Percentiles rank a stretch among this genome's conserved stretches.
Conservation (phyloP, 2,329 filamentous ascomycete genomes). For the Knufia petricola region DNA sequence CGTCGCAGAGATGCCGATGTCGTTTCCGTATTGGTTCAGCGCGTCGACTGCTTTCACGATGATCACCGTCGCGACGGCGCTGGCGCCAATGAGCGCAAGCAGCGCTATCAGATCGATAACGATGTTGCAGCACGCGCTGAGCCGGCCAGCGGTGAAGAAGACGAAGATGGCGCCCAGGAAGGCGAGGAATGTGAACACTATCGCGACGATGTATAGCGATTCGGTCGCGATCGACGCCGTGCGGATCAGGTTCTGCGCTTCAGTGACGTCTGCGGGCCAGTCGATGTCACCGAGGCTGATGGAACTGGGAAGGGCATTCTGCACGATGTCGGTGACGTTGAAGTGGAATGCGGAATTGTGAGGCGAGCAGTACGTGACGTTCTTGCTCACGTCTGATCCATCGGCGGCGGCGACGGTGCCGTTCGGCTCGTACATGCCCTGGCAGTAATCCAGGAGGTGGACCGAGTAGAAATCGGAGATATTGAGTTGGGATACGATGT, state of each 20-base stretch:
- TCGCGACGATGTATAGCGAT: constrained; percentile 50
- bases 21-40: constrained; percentile 45
- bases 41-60: constrained; percentile 43
- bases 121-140: constrained; percentile 4
- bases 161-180: constrained; percentile 38
- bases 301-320: constrained; percentile 39
- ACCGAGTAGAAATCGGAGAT: constrained; percentile 53
- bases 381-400: constrained; percentile 34
- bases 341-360: constrained; percentile 47
- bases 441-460: constrained; percentile 53
- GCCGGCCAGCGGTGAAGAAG: constrained; percentile 7
- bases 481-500: constrained; percentile 40
- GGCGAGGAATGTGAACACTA: constrained; percentile 42
- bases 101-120: constrained; percentile 35
- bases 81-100: constrained; percentile 57
- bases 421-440: constrained; percentile 32
- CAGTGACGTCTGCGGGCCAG: constrained; percentile 48
- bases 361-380: constrained; percentile 48
- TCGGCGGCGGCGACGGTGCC: constrained; percentile 14
- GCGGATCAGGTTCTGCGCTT: constrained; percentile 43
- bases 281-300: constrained; percentile 44
- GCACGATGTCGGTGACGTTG: constrained; percentile 42
- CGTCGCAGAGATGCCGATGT: constrained; percentile 40
- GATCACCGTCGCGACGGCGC: constrained; percentile 61
- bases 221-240: constrained; percentile 45